These are phyloP conservation scores for Phytophthora rubi DNA, from an alignment of 352 stramenopile genomes.

Conservation along the genomic window DNA sequence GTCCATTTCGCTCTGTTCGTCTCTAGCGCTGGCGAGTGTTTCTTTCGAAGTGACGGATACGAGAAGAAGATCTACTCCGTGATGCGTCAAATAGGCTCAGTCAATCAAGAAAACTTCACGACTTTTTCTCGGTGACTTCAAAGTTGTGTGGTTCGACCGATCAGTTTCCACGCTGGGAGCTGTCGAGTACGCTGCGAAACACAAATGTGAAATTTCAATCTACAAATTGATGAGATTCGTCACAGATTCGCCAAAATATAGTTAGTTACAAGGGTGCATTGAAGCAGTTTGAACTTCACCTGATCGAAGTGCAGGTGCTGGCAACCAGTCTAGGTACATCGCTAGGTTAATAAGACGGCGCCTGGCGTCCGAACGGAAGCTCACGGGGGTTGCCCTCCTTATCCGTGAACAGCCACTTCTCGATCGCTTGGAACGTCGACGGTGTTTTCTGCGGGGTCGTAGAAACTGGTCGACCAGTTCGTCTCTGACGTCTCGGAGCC, in stretches of 20 bases:
- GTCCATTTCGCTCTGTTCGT: too few relatives aligned
- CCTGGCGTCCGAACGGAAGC: conserved; percentile 36
- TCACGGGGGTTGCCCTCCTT: conserved; percentile 45
- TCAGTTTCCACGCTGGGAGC: too few relatives aligned
- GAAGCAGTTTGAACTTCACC: neutral
- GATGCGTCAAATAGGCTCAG: too few relatives aligned
- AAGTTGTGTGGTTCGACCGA: too few relatives aligned
- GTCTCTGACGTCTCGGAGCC: conserved; percentile 17
- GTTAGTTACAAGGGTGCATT: conserved; percentile 4
- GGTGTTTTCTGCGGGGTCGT: conserved; percentile 33
- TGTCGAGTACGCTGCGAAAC: neutral
- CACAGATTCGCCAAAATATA: too few relatives aligned
- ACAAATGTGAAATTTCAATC: too few relatives aligned
- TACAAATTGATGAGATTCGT: too few relatives aligned
- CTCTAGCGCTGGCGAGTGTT: too few relatives aligned
- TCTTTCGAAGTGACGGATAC: too few relatives aligned
- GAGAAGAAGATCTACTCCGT: too few relatives aligned
- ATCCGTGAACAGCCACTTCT: conserved; percentile 68
- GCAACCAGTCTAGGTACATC: conserved; percentile 14
- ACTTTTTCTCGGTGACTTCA: too few relatives aligned
- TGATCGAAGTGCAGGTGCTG: neutral
- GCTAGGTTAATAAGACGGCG: conserved; percentile 38
- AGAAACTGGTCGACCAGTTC: conserved; percentile 24
- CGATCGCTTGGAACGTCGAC: conserved; percentile 46
- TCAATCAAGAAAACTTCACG: too few relatives aligned